These are phyloP conservation scores for Sporisorium iseilematis-ciliati DNA, from an alignment of 1,284 basidiomycete genomes.

Conservation along the genomic window DNA sequence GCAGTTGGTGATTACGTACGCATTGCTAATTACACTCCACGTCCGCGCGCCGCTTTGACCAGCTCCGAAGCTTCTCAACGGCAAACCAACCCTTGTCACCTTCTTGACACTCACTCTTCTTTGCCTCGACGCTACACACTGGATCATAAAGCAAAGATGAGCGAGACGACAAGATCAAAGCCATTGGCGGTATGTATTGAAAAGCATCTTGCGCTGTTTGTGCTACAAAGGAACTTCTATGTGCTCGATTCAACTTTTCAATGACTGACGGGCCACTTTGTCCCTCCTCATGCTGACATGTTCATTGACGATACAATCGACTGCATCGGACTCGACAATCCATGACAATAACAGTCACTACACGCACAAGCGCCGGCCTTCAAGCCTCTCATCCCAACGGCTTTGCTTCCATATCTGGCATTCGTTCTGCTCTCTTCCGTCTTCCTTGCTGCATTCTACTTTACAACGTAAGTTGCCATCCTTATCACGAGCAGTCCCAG, in stretches of 20 bases:
- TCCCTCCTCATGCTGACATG: neutral
- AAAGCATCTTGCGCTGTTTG: too few species aligned
- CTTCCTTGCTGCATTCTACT: constrained; percentile 62
- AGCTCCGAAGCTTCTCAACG: constrained; percentile 15
- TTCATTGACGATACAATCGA: neutral
- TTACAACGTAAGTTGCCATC: constrained; percentile 57
- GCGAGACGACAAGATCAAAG: constrained; percentile 11
- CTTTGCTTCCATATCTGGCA: constrained; percentile 55
- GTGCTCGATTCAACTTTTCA: neutral
- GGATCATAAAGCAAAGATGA: constrained; percentile 5
- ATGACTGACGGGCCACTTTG: constrained; percentile 1
- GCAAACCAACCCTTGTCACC: neutral
- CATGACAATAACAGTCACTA: constrained; percentile 23
- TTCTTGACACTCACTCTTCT: neutral
- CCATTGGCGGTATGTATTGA: constrained; percentile 42
- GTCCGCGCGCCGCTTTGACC: constrained; percentile 38
- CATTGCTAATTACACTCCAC: constrained; percentile 32
- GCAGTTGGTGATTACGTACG: neutral
- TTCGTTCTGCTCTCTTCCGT: constrained; percentile 46
- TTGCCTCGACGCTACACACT: neutral
- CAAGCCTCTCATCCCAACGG: constrained; percentile 48
- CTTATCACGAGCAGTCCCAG: neutral
- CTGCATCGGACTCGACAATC: neutral
- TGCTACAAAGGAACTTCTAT: too few species aligned
- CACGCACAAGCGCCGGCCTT: constrained; percentile 37